These are phyloP conservation scores for Fusarium ambrosium DNA, from an alignment of 2,329 filamentous ascomycete species.

Conservation along the genomic window DNA sequence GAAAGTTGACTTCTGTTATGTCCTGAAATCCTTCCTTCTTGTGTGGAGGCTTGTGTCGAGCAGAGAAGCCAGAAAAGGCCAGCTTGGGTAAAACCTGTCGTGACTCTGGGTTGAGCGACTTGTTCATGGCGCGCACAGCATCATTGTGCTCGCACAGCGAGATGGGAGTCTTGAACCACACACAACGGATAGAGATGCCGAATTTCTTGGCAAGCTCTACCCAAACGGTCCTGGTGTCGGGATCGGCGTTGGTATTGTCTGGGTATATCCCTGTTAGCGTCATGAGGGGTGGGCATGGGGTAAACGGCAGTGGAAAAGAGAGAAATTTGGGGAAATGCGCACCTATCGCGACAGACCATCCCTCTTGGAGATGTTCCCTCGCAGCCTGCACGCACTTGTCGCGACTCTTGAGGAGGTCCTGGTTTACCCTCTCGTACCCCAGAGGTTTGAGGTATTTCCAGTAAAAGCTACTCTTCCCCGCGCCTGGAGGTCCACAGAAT, in stretches of 20 bases:
- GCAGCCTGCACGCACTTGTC: slow-evolving; percentile 81
- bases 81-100: slow-evolving; percentile 79
- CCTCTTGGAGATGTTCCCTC: slow-evolving; percentile 71
- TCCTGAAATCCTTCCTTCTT: slow-evolving; percentile 86
- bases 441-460: slow-evolving; percentile 82
- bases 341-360: slow-evolving; percentile 83
- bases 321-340: slow-evolving; percentile 52
- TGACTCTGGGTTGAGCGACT: slow-evolving; percentile 84
- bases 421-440: slow-evolving; percentile 88
- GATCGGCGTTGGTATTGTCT: slow-evolving; percentile 97
- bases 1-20: slow-evolving; percentile 80
- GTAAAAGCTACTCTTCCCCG: slow-evolving; percentile 94
- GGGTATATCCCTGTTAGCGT: slow-evolving; percentile 28
- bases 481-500: slow-evolving; percentile 89
- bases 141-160: slow-evolving; percentile 88
- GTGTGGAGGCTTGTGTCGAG: slow-evolving; percentile 79
- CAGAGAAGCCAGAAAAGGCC: slow-evolving; percentile 83
- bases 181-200: slow-evolving; percentile 82
- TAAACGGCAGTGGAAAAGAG: slow-evolving; percentile 7
- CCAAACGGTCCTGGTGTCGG: slow-evolving; percentile 84
- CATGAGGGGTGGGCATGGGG: slow-evolving; percentile 31
- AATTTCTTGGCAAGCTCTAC: slow-evolving; percentile 77
- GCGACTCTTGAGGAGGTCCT: slow-evolving; percentile 84
- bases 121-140: slow-evolving; percentile 79
- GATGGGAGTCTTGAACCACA: slow-evolving; percentile 83